Conservation (phyloP, 345 rosid species). For the Bruguiera sexangula region DNA sequence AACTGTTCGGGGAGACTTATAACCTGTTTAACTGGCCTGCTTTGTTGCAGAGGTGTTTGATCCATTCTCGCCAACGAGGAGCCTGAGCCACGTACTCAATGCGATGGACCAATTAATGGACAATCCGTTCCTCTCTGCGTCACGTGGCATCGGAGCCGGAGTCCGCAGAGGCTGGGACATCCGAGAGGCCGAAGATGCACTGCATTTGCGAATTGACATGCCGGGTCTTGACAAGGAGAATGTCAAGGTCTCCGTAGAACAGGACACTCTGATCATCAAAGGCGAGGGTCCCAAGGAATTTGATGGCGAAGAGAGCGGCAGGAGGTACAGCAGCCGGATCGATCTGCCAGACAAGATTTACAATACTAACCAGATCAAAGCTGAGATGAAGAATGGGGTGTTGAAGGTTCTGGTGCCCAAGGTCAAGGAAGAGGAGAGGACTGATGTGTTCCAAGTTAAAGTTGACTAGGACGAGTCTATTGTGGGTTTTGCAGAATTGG, state of each 20-base stretch:
- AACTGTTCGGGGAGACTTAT: too few relatives aligned
- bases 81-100: conserved; percentile 61
- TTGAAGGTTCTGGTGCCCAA: conserved; percentile 72
- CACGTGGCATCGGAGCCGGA: conserved; percentile 41
- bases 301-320: conserved; percentile 34
- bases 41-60: conserved; percentile 35
- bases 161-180: conserved; percentile 45
- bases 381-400: conserved; percentile 93
- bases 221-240: conserved; percentile 53
- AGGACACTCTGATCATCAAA: conserved; percentile 51
- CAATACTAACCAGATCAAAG: conserved; percentile 50
- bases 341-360: conserved; percentile 41
- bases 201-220: conserved; percentile 46
- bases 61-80: conserved; percentile 62
- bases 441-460: conserved; percentile 43
- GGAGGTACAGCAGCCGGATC: conserved; percentile 49
- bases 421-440: conserved; percentile 58
- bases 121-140: conserved; percentile 39
- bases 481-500: too few relatives aligned
- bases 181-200: conserved; percentile 44
- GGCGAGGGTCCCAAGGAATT: conserved; percentile 53
- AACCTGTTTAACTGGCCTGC: background rate
- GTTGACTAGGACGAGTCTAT: conserved; percentile 26
- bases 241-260: conserved; percentile 50
- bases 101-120: conserved; percentile 57